Evolutionary conservation across 768 basidiomycete species (phyloP), one percentile per base, ranked within the genome.

Genomic region (Xerocomellus amylosporus): DNA sequence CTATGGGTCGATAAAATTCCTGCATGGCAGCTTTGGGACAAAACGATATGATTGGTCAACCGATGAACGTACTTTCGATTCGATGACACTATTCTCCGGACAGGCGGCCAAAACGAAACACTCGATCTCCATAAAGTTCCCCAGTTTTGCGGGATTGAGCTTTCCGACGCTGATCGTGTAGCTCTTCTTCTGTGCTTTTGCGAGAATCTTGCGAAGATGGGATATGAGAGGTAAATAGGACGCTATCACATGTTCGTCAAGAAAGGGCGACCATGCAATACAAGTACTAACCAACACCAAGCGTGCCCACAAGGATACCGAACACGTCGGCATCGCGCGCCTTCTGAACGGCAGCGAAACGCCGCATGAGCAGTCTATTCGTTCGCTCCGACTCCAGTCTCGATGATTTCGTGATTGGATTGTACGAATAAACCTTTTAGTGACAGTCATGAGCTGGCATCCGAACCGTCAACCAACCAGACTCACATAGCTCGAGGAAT

Each of bases 111-210:
- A 78, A 17, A 98, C 87, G 64, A 93, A 98, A 64, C 94, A 96
- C 66, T 98, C 96, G 46, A 99, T 87, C 69, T 98, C 95, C 64
- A 90, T 80, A 69, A 98, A 98, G 71, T 98, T 99, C 9, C 87
- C 96, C 20, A 98, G 79, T 64, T 98, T 98, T 8, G 93, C 82
- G 0, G 97, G 95, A 61, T 92, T 97, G 44, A 97, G 81, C 71
- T 96, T 93, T 36, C 97, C 96, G 0, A 99, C 95, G 49, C 86
- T 90, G 60, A 99, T 84, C 2, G 96, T 98, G 72, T 98, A 99
- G 57, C 83, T 84, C 69, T 98, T 98, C 74, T 95, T 96, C 55
- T 80, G 82, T 1, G 83, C 78, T 37, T 75, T 77, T 1, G 77
- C 68, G 46, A 98, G 79, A 9, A 88, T 74, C 15, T 73, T 66